These are phyloP conservation scores for Hyphopichia fennica DNA, from an alignment of 1,139 yeast species.

Conservation along the genomic window DNA sequence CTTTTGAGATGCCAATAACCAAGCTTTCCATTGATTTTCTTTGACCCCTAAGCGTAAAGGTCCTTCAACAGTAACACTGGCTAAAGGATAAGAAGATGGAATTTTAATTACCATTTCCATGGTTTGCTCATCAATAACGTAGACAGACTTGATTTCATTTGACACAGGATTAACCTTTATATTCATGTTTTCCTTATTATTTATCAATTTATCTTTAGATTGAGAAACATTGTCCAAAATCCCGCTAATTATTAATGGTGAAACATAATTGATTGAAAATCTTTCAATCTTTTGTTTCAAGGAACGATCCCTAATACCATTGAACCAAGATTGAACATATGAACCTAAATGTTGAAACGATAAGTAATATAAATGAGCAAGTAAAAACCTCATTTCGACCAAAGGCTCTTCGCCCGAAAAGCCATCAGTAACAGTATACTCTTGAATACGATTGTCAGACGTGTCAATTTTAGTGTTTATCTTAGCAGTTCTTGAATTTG, in stretches of 20 bases:
- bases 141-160: slow-evolving; percentile 72
- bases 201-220: slow-evolving; percentile 33
- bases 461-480: slow-evolving; percentile 8
- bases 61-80: slow-evolving; percentile 73
- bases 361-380: slow-evolving; percentile 58
- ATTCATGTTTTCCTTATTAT: slow-evolving; percentile 50
- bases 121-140: slow-evolving; percentile 83
- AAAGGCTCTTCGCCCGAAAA: slow-evolving; percentile 16
- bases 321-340: slow-evolving; percentile 70
- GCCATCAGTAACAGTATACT: slow-evolving; percentile 19
- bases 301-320: slow-evolving; percentile 58
- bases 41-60: slow-evolving; percentile 83
- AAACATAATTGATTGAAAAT: slow-evolving; percentile 59
- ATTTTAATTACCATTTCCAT: slow-evolving; percentile 76
- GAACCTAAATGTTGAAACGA: slow-evolving; percentile 65
- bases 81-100: slow-evolving; percentile 74
- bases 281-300: slow-evolving; percentile 58
- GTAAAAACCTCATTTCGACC: slow-evolving; percentile 33
- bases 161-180: slow-evolving; percentile 62
- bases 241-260: slow-evolving; percentile 61
- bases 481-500: slow-evolving; percentile 8
- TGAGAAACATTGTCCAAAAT: slow-evolving; percentile 58
- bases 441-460: slow-evolving; percentile 16
- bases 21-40: slow-evolving; percentile 92
- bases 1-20: slow-evolving; percentile 89